Conservation (phyloP, 148 eudicot species). For the Dysphania ambrosioides region DNA sequence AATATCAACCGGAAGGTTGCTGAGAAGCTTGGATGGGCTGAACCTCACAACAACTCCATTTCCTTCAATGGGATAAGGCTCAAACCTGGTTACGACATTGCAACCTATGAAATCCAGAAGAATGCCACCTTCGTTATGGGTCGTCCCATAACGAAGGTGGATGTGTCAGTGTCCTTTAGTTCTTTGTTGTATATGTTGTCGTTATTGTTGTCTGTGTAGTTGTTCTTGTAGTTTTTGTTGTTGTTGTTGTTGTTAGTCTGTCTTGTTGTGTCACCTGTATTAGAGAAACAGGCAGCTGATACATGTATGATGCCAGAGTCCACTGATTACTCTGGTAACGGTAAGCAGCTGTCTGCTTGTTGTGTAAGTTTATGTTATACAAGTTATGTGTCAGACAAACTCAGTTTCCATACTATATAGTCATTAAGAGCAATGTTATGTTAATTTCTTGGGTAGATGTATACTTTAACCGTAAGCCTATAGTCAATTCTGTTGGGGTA, state of each 20-base stretch:
- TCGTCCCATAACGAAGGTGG: too few relatives aligned
- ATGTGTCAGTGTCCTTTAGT: too few relatives aligned
- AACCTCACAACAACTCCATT: not conserved
- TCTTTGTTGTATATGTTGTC: not conserved
- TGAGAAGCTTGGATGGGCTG: not conserved
- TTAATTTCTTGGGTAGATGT: not conserved
- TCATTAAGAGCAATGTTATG: not conserved
- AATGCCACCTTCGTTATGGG: conserved; percentile 17
- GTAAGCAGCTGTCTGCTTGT: not conserved
- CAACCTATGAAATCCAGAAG: conserved; percentile 21
- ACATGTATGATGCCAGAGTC: not conserved
- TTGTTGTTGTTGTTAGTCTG: not conserved
- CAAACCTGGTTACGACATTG: conserved; percentile 7
- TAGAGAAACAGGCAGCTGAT: not conserved
- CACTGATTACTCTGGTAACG: not conserved
- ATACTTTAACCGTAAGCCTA: too few relatives aligned
- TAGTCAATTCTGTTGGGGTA: too few relatives aligned
- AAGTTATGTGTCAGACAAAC: not conserved
- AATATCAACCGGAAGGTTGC: conserved; percentile 26
- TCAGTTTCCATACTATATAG: too few relatives aligned
- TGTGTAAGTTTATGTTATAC: not conserved
- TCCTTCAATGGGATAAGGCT: conserved; percentile 15
- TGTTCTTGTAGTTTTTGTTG: not conserved
- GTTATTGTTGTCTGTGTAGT: not conserved
- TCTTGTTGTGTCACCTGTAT: not conserved